Conservation (phyloP, 2,329 filamentous ascomycete species). For the Phyllosticta citrichinensis region DNA sequence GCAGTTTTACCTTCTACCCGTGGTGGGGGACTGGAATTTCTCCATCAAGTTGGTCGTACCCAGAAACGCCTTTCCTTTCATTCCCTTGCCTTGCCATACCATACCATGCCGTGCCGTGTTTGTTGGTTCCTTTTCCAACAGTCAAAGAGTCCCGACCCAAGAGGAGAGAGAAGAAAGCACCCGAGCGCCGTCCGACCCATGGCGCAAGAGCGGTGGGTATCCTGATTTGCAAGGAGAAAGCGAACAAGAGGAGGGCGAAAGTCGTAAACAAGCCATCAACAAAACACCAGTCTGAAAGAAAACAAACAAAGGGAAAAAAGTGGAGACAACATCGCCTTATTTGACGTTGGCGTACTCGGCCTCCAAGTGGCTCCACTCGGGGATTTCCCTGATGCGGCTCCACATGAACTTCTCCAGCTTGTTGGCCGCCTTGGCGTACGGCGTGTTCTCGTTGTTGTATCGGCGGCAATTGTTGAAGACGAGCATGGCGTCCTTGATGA, state of each 20-base stretch:
- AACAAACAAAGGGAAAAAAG: background rate
- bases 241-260: background rate
- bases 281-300: background rate
- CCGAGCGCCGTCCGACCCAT: background rate
- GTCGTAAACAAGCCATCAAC: background rate
- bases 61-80: background rate
- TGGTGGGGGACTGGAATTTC: too few species aligned
- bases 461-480: constrained; percentile 91
- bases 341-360: constrained; percentile 10
- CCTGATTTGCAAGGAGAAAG: background rate
- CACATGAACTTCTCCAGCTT: constrained; percentile 94
- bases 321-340: background rate
- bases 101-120: background rate
- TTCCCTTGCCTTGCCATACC: background rate
- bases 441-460: constrained; percentile 93
- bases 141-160: background rate
- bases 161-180: background rate
- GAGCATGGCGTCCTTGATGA: constrained; percentile 76
- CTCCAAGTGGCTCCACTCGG: constrained; percentile 60
- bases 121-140: background rate
- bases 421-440: constrained; percentile 90
- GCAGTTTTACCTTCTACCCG: too few species aligned
- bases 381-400: constrained; percentile 80
- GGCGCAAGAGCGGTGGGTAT: background rate
- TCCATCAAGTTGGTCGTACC: background rate